Conservation (phyloP, 2,329 filamentous ascomycete genomes). For the Chaetomiaceae sp. region DNA sequence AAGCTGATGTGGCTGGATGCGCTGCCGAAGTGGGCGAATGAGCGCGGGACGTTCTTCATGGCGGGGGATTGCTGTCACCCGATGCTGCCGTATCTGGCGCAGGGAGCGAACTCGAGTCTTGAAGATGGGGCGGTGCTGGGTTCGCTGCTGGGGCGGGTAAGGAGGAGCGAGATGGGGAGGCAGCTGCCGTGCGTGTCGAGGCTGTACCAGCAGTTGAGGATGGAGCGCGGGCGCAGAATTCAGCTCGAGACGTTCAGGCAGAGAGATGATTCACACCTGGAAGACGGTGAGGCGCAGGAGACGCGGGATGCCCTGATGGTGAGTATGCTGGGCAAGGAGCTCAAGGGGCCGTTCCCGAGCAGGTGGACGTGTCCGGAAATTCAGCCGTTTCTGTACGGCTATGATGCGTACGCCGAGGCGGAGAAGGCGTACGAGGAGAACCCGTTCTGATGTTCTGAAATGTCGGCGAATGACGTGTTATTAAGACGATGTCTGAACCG, state of each 20-base stretch:
- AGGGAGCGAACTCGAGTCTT: constrained; percentile 60
- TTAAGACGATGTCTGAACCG: no score
- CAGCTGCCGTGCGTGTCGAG: constrained; percentile 40
- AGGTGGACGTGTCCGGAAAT: constrained; percentile 57
- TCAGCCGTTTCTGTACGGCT: constrained; percentile 60
- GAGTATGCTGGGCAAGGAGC: constrained; percentile 44
- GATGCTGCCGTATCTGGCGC: constrained; percentile 58
- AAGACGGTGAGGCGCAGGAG: constrained; percentile 50
- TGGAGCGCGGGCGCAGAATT: constrained; percentile 46
- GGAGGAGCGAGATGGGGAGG: constrained; percentile 36
- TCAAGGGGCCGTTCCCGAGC: constrained; percentile 51
- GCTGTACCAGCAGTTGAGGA: constrained; percentile 43
- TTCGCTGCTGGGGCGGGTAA: constrained; percentile 46
- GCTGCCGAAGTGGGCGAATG: constrained; percentile 49
- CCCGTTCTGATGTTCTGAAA: constrained; percentile 16
- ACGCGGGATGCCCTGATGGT: constrained; percentile 52
- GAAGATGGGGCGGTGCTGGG: constrained; percentile 64
- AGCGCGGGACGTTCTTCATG: constrained; percentile 44
- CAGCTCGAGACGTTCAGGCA: constrained; percentile 56
- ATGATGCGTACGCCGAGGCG: constrained; percentile 53
- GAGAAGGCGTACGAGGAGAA: constrained; percentile 29
- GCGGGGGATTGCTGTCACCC: constrained; percentile 58
- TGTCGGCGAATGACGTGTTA: not conserved
- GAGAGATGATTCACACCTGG: constrained; percentile 47
- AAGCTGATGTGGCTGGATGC: constrained; percentile 51